These are phyloP conservation scores for Pleurotus sapidus DNA, from an alignment of 768 basidiomycete genomes.

Conservation along the genomic window DNA sequence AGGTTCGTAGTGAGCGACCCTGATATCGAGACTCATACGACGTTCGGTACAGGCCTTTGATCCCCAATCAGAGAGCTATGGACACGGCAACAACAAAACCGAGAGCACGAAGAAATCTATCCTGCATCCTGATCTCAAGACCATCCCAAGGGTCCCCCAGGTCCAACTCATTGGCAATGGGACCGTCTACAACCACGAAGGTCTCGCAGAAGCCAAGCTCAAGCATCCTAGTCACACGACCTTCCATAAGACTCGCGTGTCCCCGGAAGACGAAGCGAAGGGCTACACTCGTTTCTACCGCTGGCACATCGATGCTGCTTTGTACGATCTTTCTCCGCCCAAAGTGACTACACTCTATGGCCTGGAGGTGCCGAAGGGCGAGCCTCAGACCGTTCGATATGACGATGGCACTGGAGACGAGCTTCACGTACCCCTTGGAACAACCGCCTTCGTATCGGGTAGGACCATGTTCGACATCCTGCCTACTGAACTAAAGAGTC, in stretches of 20 bases:
- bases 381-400: slow-evolving; percentile 63
- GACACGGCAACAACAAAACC: slow-evolving; percentile 89
- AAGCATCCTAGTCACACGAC: slow-evolving; percentile 85
- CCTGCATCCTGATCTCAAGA: slow-evolving; percentile 87
- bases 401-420: slow-evolving; percentile 89
- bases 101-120: slow-evolving; percentile 72
- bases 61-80: slow-evolving; percentile 57
- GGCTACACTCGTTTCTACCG: slow-evolving; percentile 89
- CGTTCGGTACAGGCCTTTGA: slow-evolving; percentile 68
- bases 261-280: slow-evolving; percentile 67
- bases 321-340: slow-evolving; percentile 76
- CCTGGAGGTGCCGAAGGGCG: slow-evolving; percentile 66
- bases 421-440: slow-evolving; percentile 78
- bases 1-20: not conserved
- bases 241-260: slow-evolving; percentile 81
- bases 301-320: slow-evolving; percentile 91
- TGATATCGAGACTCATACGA: slow-evolving; percentile 5
- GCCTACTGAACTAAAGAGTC: slow-evolving; percentile 66
- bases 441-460: slow-evolving; percentile 82
- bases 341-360: slow-evolving; percentile 86
- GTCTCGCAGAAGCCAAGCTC: slow-evolving; percentile 71
- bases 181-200: slow-evolving; percentile 75
- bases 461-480: slow-evolving; percentile 83
- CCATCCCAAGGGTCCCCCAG: slow-evolving; percentile 83
- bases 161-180: slow-evolving; percentile 95